These are phyloP conservation scores for Alternaria angustiovoidea DNA, from an alignment of 2,329 filamentous ascomycete species.

Conservation along the genomic window DNA sequence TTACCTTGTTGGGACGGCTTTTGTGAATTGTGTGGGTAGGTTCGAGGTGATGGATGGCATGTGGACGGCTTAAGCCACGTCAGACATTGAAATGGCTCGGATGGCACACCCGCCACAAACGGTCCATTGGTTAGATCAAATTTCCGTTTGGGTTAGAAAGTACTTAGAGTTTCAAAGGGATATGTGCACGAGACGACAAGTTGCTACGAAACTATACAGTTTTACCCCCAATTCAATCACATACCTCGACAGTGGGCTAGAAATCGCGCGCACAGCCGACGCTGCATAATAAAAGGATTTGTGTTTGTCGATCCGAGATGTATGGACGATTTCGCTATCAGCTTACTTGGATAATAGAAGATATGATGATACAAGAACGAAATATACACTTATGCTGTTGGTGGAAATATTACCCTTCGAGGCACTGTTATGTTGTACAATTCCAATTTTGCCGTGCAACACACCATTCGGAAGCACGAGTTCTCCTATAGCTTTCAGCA, in stretches of 20 bases:
- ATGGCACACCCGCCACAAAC: background rate
- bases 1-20: constrained; percentile 10
- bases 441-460: too few species aligned
- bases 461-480: too few species aligned
- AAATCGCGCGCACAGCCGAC: background rate
- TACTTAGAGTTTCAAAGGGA: background rate
- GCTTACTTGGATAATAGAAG: too few species aligned
- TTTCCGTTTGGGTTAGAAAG: background rate
- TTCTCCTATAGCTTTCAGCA: background rate
- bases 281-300: background rate
- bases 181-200: too few species aligned
- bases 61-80: constrained; percentile 1
- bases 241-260: background rate
- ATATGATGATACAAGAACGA: background rate
- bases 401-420: background rate
- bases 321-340: background rate
- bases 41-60: background rate
- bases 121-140: background rate
- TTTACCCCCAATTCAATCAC: background rate
- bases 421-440: too few species aligned
- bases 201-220: background rate
- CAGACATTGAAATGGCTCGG: background rate
- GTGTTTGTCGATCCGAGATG: background rate
- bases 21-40: background rate
- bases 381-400: background rate